phyloP scores from a whole-genome alignment of 768 basidiomycete species.

The Clitopilus hobsonii region DNA sequence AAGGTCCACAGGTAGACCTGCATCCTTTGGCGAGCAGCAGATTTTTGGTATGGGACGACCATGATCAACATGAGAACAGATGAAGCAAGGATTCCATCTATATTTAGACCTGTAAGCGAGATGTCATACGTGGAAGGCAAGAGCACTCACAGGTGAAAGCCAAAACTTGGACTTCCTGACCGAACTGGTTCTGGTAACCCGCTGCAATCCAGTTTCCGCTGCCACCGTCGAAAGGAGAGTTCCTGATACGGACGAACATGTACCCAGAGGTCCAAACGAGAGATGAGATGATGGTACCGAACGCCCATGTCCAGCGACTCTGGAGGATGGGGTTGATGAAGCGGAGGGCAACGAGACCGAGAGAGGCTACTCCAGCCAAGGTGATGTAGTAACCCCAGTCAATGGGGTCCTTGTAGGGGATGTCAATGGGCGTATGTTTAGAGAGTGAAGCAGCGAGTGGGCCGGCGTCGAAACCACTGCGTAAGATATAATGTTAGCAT shows the following conservation, averaged over 20 bases:
- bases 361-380: constrained; percentile 38
- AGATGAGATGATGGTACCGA: constrained; percentile 48
- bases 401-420: constrained; percentile 79
- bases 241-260: constrained; percentile 96
- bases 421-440: constrained; percentile 67
- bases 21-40: constrained; percentile 69
- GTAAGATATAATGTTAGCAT: neutral
- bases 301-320: constrained; percentile 78
- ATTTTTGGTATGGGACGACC: constrained; percentile 73
- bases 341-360: constrained; percentile 45
- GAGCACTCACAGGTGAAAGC: constrained; percentile 72
- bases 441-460: constrained; percentile 76
- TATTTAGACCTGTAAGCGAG: neutral
- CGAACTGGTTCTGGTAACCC: constrained; percentile 88
- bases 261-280: constrained; percentile 89
- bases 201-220: constrained; percentile 78
- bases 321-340: constrained; percentile 61
- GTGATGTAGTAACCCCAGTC: constrained; percentile 61
- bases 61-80: constrained; percentile 78
- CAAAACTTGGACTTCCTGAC: constrained; percentile 89
- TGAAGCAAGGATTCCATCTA: constrained; percentile 80
- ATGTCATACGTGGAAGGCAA: neutral
- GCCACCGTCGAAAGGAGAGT: constrained; percentile 60
- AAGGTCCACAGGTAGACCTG: constrained; percentile 89
- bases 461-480: constrained; percentile 81